Percentiles rank a stretch among this genome's conserved stretches.
Evolutionary conservation across 331 rosid genomes (phyloP).

Genomic region (Acacia concinna): DNA sequence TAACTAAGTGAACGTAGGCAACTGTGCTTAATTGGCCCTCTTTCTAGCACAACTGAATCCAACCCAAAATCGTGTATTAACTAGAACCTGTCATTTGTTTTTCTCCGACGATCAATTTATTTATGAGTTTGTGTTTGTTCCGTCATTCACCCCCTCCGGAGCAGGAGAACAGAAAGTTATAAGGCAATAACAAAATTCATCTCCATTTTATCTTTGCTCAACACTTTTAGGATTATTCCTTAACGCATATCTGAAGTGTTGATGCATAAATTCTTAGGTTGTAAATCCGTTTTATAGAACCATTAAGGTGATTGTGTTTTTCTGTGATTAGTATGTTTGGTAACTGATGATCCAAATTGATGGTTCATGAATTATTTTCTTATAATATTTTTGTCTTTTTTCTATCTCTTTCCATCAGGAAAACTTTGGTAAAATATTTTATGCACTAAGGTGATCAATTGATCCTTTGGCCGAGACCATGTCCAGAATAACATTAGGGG

Average conservation of each 20-base stretch:
- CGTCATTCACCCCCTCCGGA: neutral
- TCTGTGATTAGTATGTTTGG: neutral
- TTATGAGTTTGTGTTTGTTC: neutral
- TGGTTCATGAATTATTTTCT: neutral
- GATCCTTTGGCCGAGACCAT: neutral
- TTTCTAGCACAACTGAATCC: neutral
- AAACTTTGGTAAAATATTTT: neutral
- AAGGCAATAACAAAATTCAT: neutral
- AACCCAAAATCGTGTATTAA: neutral
- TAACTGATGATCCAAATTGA: neutral
- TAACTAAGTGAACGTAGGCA: neutral
- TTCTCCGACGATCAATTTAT: neutral
- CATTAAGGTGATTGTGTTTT: neutral
- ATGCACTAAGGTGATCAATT: slow-evolving; percentile 6
- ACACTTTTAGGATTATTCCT: neutral
- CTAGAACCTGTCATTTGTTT: slow-evolving; percentile 11
- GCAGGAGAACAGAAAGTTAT: neutral
- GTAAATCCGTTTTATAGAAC: neutral
- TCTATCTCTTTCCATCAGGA: slow-evolving; percentile 1
- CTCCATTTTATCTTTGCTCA: neutral
- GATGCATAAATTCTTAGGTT: slow-evolving; percentile 8
- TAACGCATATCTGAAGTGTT: neutral
- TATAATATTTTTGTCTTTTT: neutral
- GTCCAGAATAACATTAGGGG: neutral
- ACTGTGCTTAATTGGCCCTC: neutral